These are phyloP conservation scores for Platismatia glauca DNA, from an alignment of 495 filamentous ascomycete species.

Conservation along the genomic window DNA sequence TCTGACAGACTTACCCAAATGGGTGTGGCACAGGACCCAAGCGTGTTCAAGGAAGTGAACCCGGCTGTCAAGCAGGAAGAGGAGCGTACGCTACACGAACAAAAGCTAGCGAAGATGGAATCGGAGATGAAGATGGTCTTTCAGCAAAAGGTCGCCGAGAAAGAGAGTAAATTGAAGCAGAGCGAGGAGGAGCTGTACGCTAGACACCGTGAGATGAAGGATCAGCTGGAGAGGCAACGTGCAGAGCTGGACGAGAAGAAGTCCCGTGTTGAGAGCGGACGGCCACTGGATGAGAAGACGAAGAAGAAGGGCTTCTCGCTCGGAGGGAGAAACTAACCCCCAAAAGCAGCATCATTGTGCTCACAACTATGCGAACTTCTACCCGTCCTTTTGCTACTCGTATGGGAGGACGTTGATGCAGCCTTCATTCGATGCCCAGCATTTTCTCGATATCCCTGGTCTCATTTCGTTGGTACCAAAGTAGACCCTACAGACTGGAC, in stretches of 20 bases:
- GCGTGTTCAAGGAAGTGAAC: conserved; percentile 99
- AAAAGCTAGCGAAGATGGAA: conserved; percentile 99
- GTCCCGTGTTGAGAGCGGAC: conserved; percentile 77
- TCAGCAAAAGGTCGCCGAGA: conserved; percentile 99
- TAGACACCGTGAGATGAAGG: conserved; percentile 98
- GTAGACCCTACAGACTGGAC: conserved; percentile 21
- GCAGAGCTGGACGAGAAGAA: conserved; percentile 97
- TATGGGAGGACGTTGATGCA: background rate
- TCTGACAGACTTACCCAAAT: conserved; percentile 97
- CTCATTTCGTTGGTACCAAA: conserved; percentile 17
- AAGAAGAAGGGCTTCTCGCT: conserved; percentile 98
- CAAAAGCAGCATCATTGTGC: background rate
- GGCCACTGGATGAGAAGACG: conserved; percentile 88
- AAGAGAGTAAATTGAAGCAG: conserved; percentile 98
- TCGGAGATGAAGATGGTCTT: conserved; percentile 99
- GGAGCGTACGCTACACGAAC: conserved; percentile 93
- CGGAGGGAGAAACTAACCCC: conserved; percentile 37
- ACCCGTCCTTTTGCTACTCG: background rate
- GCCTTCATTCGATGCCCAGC: conserved; percentile 2
- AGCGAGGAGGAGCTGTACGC: conserved; percentile 98
- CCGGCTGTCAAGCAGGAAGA: conserved; percentile 99
- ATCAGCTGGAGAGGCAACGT: conserved; percentile 91
- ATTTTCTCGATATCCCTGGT: conserved; percentile 15
- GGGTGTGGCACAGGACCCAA: conserved; percentile 96
- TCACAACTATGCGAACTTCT: background rate